Evolutionary conservation across 768 basidiomycete species (phyloP).

Genomic region (Amanita molliuscula): DNA sequence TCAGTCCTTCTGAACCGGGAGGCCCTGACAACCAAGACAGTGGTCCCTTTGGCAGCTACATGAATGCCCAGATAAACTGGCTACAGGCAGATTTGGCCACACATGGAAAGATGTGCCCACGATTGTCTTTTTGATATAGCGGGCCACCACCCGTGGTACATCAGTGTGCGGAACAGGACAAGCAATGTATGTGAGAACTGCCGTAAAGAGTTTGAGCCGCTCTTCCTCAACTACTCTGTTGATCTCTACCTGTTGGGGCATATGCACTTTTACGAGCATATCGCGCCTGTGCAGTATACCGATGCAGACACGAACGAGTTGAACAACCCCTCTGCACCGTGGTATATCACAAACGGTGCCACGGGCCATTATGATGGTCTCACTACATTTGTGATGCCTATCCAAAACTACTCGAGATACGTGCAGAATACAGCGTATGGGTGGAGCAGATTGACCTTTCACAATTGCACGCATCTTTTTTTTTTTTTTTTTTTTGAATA

Average conservation of each 20-base stretch:
- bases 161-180: slow-evolving; percentile 1
- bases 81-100: slow-evolving; percentile 9
- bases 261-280: slow-evolving; percentile 10
- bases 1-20: slow-evolving; percentile 11
- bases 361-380: slow-evolving; percentile 15
- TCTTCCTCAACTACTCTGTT: slow-evolving; percentile 8
- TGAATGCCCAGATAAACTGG: slow-evolving; percentile 13
- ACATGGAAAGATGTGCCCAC: slow-evolving; percentile 7
- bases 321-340: slow-evolving; percentile 11
- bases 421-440: slow-evolving; percentile 10
- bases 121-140: slow-evolving; percentile 3
- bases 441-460: slow-evolving; percentile 13
- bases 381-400: slow-evolving; percentile 5
- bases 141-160: slow-evolving; percentile 11
- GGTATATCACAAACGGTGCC: slow-evolving; percentile 14
- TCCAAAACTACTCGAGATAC: slow-evolving; percentile 5
- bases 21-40: slow-evolving; percentile 10
- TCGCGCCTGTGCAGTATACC: slow-evolving; percentile 9
- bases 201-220: slow-evolving; percentile 9
- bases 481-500: too few relatives aligned
- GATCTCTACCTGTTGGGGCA: slow-evolving; percentile 12
- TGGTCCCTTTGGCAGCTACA: slow-evolving; percentile 13
- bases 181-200: slow-evolving; percentile 7
- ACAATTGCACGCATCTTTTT: slow-evolving; percentile 14
- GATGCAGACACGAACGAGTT: slow-evolving; percentile 10